Percentiles rank a stretch among this genome's conserved stretches.
phyloP scores from a whole-genome alignment of 192 early-diverging fungal species.

The Entomortierella chlamydospora region DNA sequence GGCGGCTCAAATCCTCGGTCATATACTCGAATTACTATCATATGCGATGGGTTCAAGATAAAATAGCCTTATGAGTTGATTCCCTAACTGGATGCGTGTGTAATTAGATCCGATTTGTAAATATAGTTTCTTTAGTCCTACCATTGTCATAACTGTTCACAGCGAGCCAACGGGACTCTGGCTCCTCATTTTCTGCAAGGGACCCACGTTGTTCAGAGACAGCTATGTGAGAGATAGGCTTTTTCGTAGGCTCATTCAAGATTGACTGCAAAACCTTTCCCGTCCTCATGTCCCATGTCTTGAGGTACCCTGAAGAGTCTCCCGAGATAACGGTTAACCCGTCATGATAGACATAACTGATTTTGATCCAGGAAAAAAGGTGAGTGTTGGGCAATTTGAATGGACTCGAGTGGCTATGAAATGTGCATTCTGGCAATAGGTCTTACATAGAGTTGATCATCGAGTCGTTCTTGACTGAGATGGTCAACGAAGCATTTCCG shows the following conservation, averaged over 20 bases:
- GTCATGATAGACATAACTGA: conserved; percentile 75
- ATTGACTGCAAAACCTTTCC: conserved; percentile 60
- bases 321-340: conserved; percentile 81
- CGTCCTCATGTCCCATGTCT: conserved; percentile 92
- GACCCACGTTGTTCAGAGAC: conserved; percentile 56
- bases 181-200: conserved; percentile 55
- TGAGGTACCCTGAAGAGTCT: conserved; percentile 87
- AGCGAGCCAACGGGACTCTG: conserved; percentile 84
- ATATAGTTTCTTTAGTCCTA: conserved; percentile 30
- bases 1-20: conserved; percentile 88
- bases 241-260: conserved; percentile 73
- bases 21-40: conserved; percentile 87
- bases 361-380: not conserved
- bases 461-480: conserved; percentile 70
- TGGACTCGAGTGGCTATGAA: not conserved
- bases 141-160: conserved; percentile 95
- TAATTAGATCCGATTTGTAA: too few species aligned
- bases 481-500: conserved; percentile 9
- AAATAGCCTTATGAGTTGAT: too few species aligned
- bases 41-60: not conserved
- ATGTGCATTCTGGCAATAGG: not conserved
- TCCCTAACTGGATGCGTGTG: too few species aligned
- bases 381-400: not conserved
- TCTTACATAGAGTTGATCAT: conserved; percentile 84
- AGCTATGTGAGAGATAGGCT: conserved; percentile 83